Conservation (phyloP, 2,329 filamentous ascomycete genomes). For the Colletotrichum lupini region DNA sequence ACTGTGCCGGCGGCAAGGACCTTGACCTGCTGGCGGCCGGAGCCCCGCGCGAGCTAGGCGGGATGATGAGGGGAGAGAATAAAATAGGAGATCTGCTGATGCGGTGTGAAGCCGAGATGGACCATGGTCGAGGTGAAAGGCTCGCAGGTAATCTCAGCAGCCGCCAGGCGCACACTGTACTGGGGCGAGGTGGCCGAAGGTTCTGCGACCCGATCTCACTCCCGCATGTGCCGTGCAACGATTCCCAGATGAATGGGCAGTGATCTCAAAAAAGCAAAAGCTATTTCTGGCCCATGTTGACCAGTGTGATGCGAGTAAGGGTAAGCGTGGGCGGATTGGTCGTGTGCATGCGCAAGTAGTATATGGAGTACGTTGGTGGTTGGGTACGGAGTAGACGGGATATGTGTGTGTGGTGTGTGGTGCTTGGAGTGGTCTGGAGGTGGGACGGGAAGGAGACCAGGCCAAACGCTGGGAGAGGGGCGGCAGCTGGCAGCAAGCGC, state of each 20-base stretch:
- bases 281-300: constrained; percentile 32
- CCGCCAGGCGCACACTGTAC: constrained; percentile 22
- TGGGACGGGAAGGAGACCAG: constrained; percentile 27
- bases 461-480: constrained; percentile 21
- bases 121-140: constrained; percentile 15
- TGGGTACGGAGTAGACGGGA: background rate
- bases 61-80: background rate
- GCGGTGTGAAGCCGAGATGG: constrained; percentile 1
- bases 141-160: constrained; percentile 32
- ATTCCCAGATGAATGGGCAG: constrained; percentile 27
- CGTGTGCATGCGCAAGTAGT: background rate
- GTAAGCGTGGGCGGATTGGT: background rate
- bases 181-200: constrained; percentile 23
- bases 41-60: constrained; percentile 18
- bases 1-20: constrained; percentile 20
- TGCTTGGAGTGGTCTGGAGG: constrained; percentile 15
- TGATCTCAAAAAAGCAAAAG: constrained; percentile 17
- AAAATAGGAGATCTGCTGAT: background rate
- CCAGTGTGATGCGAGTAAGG: background rate
- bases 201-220: constrained; percentile 36
- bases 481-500: background rate
- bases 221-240: constrained; percentile 32
- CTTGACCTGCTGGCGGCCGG: constrained; percentile 20
- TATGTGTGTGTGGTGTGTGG: constrained; percentile 1
- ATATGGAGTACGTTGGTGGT: background rate